phyloP scores from a whole-genome alignment of 2,329 filamentous ascomycete genomes.

The Cercospora zeae-maydis region DNA sequence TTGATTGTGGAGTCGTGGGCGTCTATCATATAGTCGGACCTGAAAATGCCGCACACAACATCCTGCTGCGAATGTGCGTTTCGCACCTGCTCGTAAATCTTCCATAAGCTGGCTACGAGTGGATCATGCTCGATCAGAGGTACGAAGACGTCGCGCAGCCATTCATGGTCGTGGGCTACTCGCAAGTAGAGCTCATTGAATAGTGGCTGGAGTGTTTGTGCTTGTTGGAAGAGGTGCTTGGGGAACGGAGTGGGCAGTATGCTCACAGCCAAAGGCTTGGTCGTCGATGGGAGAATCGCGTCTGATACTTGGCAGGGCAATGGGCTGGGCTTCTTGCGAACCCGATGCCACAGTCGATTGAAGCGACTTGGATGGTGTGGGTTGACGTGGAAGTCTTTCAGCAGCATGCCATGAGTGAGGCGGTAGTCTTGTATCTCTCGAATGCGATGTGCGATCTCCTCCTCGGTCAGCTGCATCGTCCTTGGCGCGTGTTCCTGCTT shows the following conservation, averaged over 20 bases:
- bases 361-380: background rate
- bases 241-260: constrained; percentile 40
- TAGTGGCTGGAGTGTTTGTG: constrained; percentile 58
- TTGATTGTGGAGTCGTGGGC: constrained; percentile 31
- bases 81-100: constrained; percentile 37
- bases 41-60: constrained; percentile 40
- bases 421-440: constrained; percentile 43
- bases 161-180: constrained; percentile 46
- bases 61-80: constrained; percentile 34
- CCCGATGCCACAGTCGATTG: background rate
- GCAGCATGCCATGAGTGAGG: constrained; percentile 41
- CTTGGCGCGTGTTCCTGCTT: background rate
- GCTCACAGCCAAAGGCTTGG: constrained; percentile 36
- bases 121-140: constrained; percentile 37
- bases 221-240: constrained; percentile 38
- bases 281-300: constrained; percentile 22
- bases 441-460: constrained; percentile 25
- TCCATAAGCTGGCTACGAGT: constrained; percentile 40
- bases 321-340: background rate
- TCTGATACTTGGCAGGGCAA: background rate
- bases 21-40: constrained; percentile 47
- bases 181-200: constrained; percentile 53
- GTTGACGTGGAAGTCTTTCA: constrained; percentile 32
- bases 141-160: constrained; percentile 36
- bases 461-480: constrained; percentile 5